Evolutionary conservation across 73 alveolate genomes (phyloP).

Genomic region (Symbiodinium natans): DNA sequence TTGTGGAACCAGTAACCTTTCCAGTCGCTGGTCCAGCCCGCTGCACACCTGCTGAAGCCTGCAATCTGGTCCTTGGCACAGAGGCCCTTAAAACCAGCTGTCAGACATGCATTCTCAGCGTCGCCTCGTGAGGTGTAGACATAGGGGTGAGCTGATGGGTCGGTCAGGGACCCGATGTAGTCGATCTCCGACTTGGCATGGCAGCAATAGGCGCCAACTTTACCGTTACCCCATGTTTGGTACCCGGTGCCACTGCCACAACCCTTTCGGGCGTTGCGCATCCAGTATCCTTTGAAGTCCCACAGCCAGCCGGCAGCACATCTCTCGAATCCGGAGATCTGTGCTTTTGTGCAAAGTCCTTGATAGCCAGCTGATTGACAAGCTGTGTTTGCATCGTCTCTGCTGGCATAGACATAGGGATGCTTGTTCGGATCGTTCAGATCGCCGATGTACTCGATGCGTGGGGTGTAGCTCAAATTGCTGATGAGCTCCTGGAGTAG

Average conservation of each 20-base stretch:
- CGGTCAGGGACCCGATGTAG: slow-evolving; percentile 17
- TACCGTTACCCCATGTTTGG: neutral
- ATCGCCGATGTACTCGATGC: neutral
- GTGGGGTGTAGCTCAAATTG: neutral
- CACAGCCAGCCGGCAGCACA: slow-evolving; percentile 40
- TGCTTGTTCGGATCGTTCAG: neutral
- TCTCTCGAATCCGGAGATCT: slow-evolving; percentile 12
- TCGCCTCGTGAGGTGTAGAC: neutral
- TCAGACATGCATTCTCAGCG: neutral
- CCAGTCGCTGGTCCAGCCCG: too few relatives aligned
- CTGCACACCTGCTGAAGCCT: too few relatives aligned
- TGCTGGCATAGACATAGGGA: neutral
- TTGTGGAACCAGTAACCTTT: slow-evolving; percentile 26
- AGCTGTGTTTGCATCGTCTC: neutral
- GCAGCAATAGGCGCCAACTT: slow-evolving; percentile 35
- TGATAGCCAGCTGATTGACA: neutral
- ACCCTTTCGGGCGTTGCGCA: neutral
- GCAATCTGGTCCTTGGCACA: slow-evolving; percentile 1
- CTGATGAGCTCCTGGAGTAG: too few relatives aligned
- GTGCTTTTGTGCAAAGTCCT: neutral
- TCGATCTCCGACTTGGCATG: neutral
- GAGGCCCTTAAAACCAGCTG: slow-evolving; percentile 2
- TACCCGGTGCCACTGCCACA: slow-evolving; percentile 25
- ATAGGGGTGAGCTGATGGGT: slow-evolving; percentile 30
- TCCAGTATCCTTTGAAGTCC: slow-evolving; percentile 37